Base-by-base conservation (phyloP, 2,329 filamentous ascomycete species). In the Fusarium lyarnte region DNA sequence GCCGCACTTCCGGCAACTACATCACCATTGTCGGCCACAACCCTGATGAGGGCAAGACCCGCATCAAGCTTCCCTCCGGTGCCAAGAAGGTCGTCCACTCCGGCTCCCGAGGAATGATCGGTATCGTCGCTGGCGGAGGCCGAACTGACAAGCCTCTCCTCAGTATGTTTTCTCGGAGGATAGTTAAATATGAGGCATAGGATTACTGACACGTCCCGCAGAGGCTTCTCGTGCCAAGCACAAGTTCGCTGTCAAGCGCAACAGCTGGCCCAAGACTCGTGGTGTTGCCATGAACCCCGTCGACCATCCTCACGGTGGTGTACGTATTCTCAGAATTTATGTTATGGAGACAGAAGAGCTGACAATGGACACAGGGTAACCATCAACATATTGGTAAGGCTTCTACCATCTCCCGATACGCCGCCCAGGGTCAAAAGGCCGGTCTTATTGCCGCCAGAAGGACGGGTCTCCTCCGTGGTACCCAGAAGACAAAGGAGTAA, bases 211-310 rank as follows among this genome's bases (percentile, higher is more conserved):
- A 33, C 45, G 39, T 63, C 33, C 53, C 47, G 87, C 89, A 93
- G 91, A 99, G 95, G 96, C 96, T 82, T 98, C 95, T 83, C 94
- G 96, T 85, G 96, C 96, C 83, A 99, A 98, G 94, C 95, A 98
- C 86, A 99, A 99, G 93, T 99, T 97, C 89, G 94, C 95, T 81
- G 97, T 98, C 89, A 99, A 99, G 94, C 94, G 96, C 85, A 98
- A 99, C 94, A 95, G 92, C 84, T 99, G 96, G 96, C 96, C 96
- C 88, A 98, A 97, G 94, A 99, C 96, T 91, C 95, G 96, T 96
- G 96, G 96, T 98, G 96, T 99, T 92, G 96, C 96, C 87, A 99
- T 99, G 96, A 99, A 99, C 90, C 96, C 96, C 82, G 96, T 99
- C 83, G 96, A 99, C 89, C 96, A 99, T 91, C 93, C 93, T 86